Conservation (phyloP, 208 protist genomes). For the Acanthamoeba comandoni region DNA sequence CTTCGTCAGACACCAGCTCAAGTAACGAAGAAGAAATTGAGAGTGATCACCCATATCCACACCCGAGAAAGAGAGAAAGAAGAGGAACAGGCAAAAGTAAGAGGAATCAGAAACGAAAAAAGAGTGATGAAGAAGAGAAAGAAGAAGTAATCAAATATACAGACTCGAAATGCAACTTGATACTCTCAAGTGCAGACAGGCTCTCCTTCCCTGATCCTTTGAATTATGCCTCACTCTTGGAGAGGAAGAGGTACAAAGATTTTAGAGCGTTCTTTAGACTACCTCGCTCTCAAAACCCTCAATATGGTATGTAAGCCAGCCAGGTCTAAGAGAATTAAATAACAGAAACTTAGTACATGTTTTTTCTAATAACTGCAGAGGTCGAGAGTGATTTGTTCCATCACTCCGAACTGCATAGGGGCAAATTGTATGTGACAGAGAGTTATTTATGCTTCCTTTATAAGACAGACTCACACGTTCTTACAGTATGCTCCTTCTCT, state of each 20-base stretch:
- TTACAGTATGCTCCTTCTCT: too few relatives aligned
- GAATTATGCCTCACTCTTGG: conserved; percentile 2
- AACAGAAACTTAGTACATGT: neutral
- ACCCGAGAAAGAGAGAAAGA: too few relatives aligned
- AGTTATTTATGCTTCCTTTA: conserved; percentile 37
- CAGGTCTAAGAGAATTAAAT: neutral
- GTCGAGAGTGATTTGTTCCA: conserved; percentile 13
- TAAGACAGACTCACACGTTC: too few relatives aligned
- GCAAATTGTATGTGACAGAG: conserved; percentile 41
- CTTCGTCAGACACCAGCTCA: too few relatives aligned
- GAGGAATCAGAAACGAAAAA: too few relatives aligned
- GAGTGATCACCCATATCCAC: too few relatives aligned
- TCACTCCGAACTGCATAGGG: conserved; percentile 24
- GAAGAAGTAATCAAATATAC: conserved; percentile 4
- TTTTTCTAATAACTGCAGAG: neutral
- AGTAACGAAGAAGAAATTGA: too few relatives aligned
- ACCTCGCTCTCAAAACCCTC: neutral
- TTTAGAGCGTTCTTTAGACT: conserved; percentile 32
- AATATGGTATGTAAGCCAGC: conserved; percentile 2
- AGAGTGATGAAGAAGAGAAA: too few relatives aligned
- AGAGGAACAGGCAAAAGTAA: too few relatives aligned
- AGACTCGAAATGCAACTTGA: conserved; percentile 19
- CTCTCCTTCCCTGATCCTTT: conserved; percentile 30
- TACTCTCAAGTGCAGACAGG: conserved; percentile 23
- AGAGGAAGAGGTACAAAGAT: conserved; percentile 12